Evolutionary conservation across 345 rosid species (phyloP), one percentile per base, ranked within the genome.

Genomic region (Eucalyptus polyanthemos): DNA sequence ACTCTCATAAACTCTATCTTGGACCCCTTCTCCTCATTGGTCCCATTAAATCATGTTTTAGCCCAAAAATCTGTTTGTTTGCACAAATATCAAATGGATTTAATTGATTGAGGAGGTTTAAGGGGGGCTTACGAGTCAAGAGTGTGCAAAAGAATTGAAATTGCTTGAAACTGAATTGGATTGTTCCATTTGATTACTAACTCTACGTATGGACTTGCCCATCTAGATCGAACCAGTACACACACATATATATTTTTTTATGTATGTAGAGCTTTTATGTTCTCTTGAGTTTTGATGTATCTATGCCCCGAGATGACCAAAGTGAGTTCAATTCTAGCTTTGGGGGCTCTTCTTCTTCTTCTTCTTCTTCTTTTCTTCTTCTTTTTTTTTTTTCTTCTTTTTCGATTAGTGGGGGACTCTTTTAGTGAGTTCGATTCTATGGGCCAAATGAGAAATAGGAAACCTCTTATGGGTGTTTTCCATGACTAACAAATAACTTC

Each of bases 211-310:
- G 62, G 27, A 56, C 6, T 24, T 4, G 27, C 27, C 29, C 29
- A 56, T 24, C 29, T 0, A 24, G 12, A 9, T 2, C 1, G 0
- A 24, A 56, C 1, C 0, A 0, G 6, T 24, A 21, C 13, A 24
- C 27, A 56, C 27, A 19, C 21, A 53, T 7, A 53, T 7, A 3
- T 8, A 1, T 54, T 3, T 53, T 53, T 45, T 45, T 45, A n/a
- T n/a, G n/a, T n/a, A 56, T 56, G 12, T 24, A 21, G 62, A 56
- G 62, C 29, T 4, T 56, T 4, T 2, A 22, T 56, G 62, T 56
- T 21, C 27, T 22, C 29, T 22, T 56, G 62, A 56, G 62, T 45
- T 21, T 56, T 56, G 27, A 56, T 24, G 60, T 56, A 56, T 56
- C 2, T 56, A 0, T 4, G 62, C 62, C 6, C 0, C 0, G 6